Conservation (phyloP, 768 basidiomycete species). For the Podaxis rugospora region DNA sequence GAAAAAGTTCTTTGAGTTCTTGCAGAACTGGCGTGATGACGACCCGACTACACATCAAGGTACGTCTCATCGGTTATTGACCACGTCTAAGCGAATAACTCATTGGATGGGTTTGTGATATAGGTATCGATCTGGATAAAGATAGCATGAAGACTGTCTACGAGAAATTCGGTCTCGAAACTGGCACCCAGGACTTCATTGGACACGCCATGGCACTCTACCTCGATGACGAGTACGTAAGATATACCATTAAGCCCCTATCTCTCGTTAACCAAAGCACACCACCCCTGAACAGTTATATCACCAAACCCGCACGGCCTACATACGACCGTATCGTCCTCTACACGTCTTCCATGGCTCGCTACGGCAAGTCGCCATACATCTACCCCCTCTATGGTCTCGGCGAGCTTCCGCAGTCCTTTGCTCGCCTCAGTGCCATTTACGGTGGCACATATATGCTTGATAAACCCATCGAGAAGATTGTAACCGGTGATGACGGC, state of each 20-base stretch:
- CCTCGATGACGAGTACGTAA: slow-evolving; percentile 89
- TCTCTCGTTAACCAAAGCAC: not conserved
- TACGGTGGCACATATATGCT: slow-evolving; percentile 99
- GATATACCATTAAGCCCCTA: slow-evolving; percentile 8
- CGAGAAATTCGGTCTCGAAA: slow-evolving; percentile 94
- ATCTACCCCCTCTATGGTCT: slow-evolving; percentile 99
- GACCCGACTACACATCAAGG: slow-evolving; percentile 98
- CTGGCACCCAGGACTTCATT: slow-evolving; percentile 98
- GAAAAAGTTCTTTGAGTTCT: slow-evolving; percentile 97
- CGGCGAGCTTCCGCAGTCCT: slow-evolving; percentile 97
- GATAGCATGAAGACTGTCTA: slow-evolving; percentile 94
- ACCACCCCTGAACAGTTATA: slow-evolving; percentile 57
- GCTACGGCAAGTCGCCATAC: slow-evolving; percentile 99
- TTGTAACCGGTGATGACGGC: slow-evolving; percentile 81
- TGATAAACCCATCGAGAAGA: slow-evolving; percentile 89
- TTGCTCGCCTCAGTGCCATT: slow-evolving; percentile 96
- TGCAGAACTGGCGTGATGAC: slow-evolving; percentile 93
- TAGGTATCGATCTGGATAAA: slow-evolving; percentile 85
- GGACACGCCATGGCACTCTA: slow-evolving; percentile 99
- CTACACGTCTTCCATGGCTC: slow-evolving; percentile 98
- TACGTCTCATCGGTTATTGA: slow-evolving; percentile 20
- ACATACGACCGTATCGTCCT: slow-evolving; percentile 94
- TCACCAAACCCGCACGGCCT: slow-evolving; percentile 84
- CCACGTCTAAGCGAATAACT: not conserved
- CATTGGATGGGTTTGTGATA: not conserved